phyloP scores from a whole-genome alignment of 768 basidiomycete genomes.

The Leucogyrophana mollusca region DNA sequence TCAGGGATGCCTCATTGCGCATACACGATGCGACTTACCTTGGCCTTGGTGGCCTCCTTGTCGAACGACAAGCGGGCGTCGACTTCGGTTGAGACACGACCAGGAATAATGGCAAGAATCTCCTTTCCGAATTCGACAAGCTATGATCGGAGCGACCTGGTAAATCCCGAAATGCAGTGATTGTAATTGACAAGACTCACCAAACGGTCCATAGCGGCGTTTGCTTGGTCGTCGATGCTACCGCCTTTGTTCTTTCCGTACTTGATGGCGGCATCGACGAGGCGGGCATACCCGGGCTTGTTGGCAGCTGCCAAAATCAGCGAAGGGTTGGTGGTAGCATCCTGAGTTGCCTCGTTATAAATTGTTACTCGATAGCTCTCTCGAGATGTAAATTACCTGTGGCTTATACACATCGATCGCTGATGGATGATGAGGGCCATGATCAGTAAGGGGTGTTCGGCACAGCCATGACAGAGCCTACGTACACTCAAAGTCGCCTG shows the following conservation, averaged over 20 bases:
- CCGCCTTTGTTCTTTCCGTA: slow-evolving; percentile 82
- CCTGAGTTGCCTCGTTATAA: too few species aligned
- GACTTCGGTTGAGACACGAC: slow-evolving; percentile 98
- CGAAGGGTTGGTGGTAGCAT: slow-evolving; percentile 98
- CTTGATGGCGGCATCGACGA: slow-evolving; percentile 74
- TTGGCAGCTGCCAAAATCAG: slow-evolving; percentile 91
- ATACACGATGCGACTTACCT: slow-evolving; percentile 42
- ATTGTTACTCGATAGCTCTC: slow-evolving; percentile 14
- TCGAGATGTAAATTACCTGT: slow-evolving; percentile 47
- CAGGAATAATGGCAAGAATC: slow-evolving; percentile 94
- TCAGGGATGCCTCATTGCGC: background rate
- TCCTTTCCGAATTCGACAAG: slow-evolving; percentile 97
- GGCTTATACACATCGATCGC: slow-evolving; percentile 97
- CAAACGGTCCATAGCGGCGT: slow-evolving; percentile 85
- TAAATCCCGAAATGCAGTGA: background rate
- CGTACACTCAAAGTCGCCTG: slow-evolving; percentile 89
- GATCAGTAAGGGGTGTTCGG: slow-evolving; percentile 21
- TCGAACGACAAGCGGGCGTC: slow-evolving; percentile 98
- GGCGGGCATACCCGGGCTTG: slow-evolving; percentile 79
- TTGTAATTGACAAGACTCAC: slow-evolving; percentile 42
- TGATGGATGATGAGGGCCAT: slow-evolving; percentile 40
- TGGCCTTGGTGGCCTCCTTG: slow-evolving; percentile 87
- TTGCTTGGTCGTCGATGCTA: slow-evolving; percentile 69
- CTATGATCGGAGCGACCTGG: slow-evolving; percentile 36
- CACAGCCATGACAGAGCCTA: background rate